Evolutionary conservation across 441 rosid species (phyloP), one percentile per base, ranked within the genome.

Genomic region (Populus hybrid): DNA sequence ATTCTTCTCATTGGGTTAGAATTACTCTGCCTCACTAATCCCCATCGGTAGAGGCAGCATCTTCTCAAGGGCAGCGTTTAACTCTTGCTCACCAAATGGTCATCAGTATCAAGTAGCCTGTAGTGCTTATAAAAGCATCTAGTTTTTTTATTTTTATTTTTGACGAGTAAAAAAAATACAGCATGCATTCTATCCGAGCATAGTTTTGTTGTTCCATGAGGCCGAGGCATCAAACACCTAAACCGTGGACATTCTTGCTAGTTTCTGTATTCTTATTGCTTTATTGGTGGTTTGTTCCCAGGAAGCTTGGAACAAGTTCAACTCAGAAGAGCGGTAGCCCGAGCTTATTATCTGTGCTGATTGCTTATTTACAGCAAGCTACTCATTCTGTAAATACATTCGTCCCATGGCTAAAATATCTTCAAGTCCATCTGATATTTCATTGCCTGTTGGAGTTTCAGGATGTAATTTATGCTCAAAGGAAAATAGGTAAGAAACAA

Each of bases 221-320:
- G 24, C 65, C 1, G 61, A 53, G 61, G n/a, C 61, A 53, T 16
- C 61, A 53, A 2, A 10, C 6, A 16, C 59, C 1, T 50, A 14
- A 16, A 16, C 59, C 61, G 8, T 53, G 61, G 21, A 53, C 61
- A 53, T 5, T 53, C n/a, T 53, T 31, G 36, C 23, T 31, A 2
- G 6, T n/a, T 7, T 68, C 42, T 31, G 6, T 35, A 21, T 16
- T 69, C 23, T 56, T 70, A 77, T 16, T 23, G 42, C 75, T 72
- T 29, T 59, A 29, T 73, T 74, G 65, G 71, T 26, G 80, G 33
- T 84, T 72, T 72, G 75, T 81, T 74, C 84, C 24, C 95, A 93
- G 97, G 98, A 93, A 86, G 97, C 94, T 64, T 95, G 95, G 98
- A 90, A 89, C 90, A 93, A 82, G 81, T 95, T 93, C n/a, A n/a